phyloP scores from a whole-genome alignment of 495 filamentous ascomycete genomes.

The Aspergillus diversus region DNA sequence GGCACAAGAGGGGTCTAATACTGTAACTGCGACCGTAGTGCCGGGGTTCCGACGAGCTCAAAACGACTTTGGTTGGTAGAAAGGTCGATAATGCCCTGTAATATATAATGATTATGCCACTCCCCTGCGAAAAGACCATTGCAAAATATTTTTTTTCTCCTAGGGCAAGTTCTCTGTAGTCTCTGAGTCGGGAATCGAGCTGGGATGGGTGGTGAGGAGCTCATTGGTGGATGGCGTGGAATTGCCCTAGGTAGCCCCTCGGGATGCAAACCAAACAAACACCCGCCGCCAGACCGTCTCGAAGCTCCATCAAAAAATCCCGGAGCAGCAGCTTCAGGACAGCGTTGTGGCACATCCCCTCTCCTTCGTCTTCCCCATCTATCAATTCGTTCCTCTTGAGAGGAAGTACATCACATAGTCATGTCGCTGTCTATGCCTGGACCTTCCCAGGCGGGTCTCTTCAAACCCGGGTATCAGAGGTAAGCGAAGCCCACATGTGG shows the following conservation, averaged over 20 bases:
- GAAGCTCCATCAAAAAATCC: conserved; percentile 51
- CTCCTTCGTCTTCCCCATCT: conserved; percentile 25
- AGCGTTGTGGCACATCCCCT: conserved; percentile 29
- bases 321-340: conserved; percentile 40
- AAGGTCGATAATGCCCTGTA: not conserved
- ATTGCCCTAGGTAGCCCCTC: conserved; percentile 38
- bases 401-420: conserved; percentile 39
- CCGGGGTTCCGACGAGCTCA: conserved; percentile 38
- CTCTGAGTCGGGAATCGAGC: conserved; percentile 25
- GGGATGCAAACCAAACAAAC: conserved; percentile 52
- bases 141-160: no score
- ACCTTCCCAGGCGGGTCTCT: conserved; percentile 89
- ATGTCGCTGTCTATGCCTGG: conserved; percentile 96
- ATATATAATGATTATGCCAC: not conserved
- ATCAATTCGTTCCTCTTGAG: conserved; percentile 27
- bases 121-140: not conserved
- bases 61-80: conserved; percentile 18
- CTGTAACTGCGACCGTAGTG: conserved; percentile 27
- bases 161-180: no score
- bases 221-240: conserved; percentile 15
- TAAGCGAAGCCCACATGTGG: conserved; percentile 52
- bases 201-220: conserved; percentile 25
- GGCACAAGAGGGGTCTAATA: conserved; percentile 2
- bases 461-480: conserved; percentile 97
- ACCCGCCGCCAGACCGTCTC: conserved; percentile 37